These are phyloP conservation scores for Hirschioporus abietinus DNA, from an alignment of 768 basidiomycete species.

Conservation along the genomic window DNA sequence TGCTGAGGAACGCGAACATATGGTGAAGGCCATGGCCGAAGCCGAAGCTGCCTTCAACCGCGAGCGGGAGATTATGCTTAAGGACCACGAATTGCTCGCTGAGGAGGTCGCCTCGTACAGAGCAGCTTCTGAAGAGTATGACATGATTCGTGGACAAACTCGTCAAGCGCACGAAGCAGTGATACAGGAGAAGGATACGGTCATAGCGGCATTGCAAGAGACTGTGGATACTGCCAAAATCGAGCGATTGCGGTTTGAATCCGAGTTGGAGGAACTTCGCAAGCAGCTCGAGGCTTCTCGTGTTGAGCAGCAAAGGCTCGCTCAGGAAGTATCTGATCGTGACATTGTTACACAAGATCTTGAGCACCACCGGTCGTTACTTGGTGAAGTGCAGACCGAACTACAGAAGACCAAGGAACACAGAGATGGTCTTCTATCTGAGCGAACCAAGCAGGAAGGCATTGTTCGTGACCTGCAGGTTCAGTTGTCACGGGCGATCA, in stretches of 20 bases:
- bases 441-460: conserved; percentile 63
- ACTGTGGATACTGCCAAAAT: conserved; percentile 37
- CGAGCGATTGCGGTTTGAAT: conserved; percentile 38
- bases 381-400: conserved; percentile 74
- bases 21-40: conserved; percentile 41
- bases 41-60: conserved; percentile 43
- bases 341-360: conserved; percentile 71
- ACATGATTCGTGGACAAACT: conserved; percentile 26
- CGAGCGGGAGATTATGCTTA: conserved; percentile 37
- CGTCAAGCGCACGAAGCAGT: conserved; percentile 32
- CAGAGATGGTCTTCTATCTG: conserved; percentile 69
- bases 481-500: conserved; percentile 53
- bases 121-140: conserved; percentile 37
- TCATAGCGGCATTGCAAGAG: conserved; percentile 43
- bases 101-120: conserved; percentile 55
- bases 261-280: conserved; percentile 42
- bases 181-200: conserved; percentile 43
- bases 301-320: conserved; percentile 54
- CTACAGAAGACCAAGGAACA: conserved; percentile 78
- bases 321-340: conserved; percentile 69
- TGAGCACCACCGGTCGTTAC: conserved; percentile 67
- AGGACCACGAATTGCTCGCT: conserved; percentile 42
- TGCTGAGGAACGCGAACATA: conserved; percentile 41
- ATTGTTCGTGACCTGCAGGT: conserved; percentile 76
- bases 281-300: conserved; percentile 56